Evolutionary conservation across 768 basidiomycete species (phyloP), one percentile per base, ranked within the genome.

Genomic region (Stropharia rugosoannulata): DNA sequence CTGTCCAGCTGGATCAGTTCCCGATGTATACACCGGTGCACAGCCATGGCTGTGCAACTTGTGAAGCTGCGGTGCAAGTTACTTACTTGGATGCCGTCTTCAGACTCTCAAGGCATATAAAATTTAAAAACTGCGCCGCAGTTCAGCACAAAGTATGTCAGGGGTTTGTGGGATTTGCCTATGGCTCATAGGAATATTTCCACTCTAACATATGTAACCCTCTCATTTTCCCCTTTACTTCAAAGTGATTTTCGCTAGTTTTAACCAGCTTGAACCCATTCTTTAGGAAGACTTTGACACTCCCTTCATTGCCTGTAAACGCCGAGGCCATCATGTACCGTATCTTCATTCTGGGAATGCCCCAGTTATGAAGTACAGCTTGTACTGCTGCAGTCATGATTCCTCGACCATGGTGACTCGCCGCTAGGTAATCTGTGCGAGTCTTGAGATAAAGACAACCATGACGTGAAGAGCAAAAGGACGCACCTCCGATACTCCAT

Each of bases 371-470:
- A 42, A 90, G 50, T 32, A 92, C 46, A 5, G 78, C 78, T 7
- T 68, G 68, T 32, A 91, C 63, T 0, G 80, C 86, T n/a, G 80
- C 82, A 18, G 80, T 79, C 90, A 90, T 90, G 58, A 91, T 89
- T 0, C 89, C 87, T 60, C 71, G 75, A 29, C 86, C 77, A 55
- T 89, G 54, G 32, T 55, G 54, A n/a, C 54, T 55, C 8, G 54
- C n/a, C 16, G 38, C 51, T 6, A 36, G 6, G 47, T 56, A 36
- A 19, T 38, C 43, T 46, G 32, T 35, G 5, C n/a, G 12, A 18
- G 19, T 22, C 22, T 22, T 4, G n/a, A 37, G n/a, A 40, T 38
- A 27, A n/a, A 35, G 15, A 49, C 16, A 10, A 27, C 11, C 19
- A 16, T 13, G 4, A 4, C 11, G 39, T 35, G 7, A 46, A n/a